Evolutionary conservation across 495 filamentous ascomycete genomes (phyloP).

Genomic region (Aspergillus baeticus): DNA sequence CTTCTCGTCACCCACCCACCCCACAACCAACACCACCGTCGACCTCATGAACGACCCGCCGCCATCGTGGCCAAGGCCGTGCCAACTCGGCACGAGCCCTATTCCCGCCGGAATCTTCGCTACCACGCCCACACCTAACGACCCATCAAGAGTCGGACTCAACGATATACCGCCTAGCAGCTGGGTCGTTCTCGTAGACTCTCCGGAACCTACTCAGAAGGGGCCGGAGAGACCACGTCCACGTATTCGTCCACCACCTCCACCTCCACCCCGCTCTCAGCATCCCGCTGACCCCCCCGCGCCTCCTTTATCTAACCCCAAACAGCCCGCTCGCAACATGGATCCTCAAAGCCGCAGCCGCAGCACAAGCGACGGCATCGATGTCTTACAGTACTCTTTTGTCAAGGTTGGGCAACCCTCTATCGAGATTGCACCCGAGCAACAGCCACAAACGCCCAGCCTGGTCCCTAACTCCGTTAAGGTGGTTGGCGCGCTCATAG

Average conservation of each 20-base stretch:
- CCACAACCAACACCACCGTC: background rate
- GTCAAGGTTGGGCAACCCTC: constrained; percentile 9
- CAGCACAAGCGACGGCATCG: background rate
- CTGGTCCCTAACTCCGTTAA: background rate
- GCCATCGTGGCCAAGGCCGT: background rate
- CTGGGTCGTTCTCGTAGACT: constrained; percentile 20
- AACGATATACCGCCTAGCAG: constrained; percentile 15
- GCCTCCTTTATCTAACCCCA: background rate
- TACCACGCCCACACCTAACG: background rate
- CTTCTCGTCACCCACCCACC: constrained; percentile 4
- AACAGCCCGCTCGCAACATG: background rate
- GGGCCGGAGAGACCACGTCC: background rate
- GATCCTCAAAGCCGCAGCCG: background rate
- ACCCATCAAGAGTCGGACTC: constrained; percentile 14
- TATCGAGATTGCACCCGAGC: constrained; percentile 5
- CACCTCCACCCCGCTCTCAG: background rate
- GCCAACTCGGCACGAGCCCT: constrained; percentile 4
- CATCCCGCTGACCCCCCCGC: background rate
- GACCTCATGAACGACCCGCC: background rate
- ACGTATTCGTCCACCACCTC: background rate
- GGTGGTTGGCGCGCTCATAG: constrained; percentile 17
- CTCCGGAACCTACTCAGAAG: background rate
- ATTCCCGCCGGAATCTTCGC: constrained; percentile 17
- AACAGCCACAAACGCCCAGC: constrained; percentile 1
- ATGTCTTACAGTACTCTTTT: constrained; percentile 17